Conservation (phyloP, 108 stramenopile genomes). For the Hondaea fermentalgiana region DNA sequence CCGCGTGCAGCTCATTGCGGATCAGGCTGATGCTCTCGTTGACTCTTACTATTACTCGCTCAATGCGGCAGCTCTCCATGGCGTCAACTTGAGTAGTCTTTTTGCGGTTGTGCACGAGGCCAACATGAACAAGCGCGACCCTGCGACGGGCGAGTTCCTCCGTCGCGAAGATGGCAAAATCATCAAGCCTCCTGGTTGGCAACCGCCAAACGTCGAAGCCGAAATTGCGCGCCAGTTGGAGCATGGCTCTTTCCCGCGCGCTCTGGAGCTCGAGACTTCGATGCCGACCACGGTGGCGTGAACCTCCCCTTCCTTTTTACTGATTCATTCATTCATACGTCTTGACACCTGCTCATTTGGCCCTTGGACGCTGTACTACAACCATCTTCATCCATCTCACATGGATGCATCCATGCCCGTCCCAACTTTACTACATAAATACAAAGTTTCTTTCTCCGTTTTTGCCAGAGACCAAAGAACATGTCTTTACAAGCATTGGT, state of each 20-base stretch:
- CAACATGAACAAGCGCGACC: constrained; percentile 34
- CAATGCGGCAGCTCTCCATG: constrained; percentile 25
- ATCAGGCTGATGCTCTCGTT: constrained; percentile 28
- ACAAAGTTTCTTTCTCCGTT: too few species aligned
- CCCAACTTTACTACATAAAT: too few species aligned
- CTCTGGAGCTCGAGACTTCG: too few species aligned
- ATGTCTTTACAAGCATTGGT: too few species aligned
- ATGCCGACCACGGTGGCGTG: too few species aligned
- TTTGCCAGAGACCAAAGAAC: too few species aligned
- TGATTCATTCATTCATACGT: too few species aligned
- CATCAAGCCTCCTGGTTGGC: constrained; percentile 33
- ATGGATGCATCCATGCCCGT: too few species aligned
- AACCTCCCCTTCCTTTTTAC: too few species aligned
- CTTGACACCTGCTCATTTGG: too few species aligned
- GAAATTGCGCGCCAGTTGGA: constrained; percentile 20
- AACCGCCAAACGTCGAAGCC: constrained; percentile 25
- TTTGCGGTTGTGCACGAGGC: constrained; percentile 26
- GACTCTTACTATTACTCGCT: constrained; percentile 32
- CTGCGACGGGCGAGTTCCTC: constrained; percentile 23
- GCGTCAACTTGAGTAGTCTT: constrained; percentile 22
- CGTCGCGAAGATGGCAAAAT: constrained; percentile 27
- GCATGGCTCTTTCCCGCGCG: neutral
- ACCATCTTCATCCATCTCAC: too few species aligned
- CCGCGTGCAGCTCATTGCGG: neutral
- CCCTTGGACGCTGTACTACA: too few species aligned